Conservation (phyloP, 768 basidiomycete genomes). For the Strobilomyces echinocephalus region DNA sequence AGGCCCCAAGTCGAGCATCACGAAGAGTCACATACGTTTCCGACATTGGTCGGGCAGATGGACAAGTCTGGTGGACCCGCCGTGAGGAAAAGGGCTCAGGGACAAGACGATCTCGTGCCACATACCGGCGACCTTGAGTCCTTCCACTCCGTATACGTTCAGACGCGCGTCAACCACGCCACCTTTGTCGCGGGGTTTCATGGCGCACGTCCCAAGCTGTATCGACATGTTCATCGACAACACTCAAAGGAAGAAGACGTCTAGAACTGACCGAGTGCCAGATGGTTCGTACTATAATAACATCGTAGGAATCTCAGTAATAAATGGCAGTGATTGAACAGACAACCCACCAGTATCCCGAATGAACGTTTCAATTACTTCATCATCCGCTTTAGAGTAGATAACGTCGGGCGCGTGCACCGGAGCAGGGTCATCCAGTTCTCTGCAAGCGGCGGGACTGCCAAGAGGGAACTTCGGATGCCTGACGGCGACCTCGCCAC, state of each 20-base stretch:
- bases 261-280: constrained; percentile 16
- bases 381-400: constrained; percentile 34
- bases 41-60: constrained; percentile 26
- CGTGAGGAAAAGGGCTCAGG: background rate
- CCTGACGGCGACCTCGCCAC: constrained; percentile 13
- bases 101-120: background rate
- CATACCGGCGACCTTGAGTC: constrained; percentile 58
- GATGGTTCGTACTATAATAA: background rate
- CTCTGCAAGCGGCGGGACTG: constrained; percentile 26
- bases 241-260: background rate
- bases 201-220: constrained; percentile 63
- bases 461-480: constrained; percentile 30
- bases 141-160: constrained; percentile 57
- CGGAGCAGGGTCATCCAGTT: constrained; percentile 16
- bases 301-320: background rate
- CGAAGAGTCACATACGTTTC: constrained; percentile 11
- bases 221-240: background rate
- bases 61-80: constrained; percentile 32
- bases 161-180: constrained; percentile 61
- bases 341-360: constrained; percentile 15
- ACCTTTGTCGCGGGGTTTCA: constrained; percentile 54
- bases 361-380: constrained; percentile 27
- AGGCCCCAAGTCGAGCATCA: background rate
- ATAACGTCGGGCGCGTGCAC: constrained; percentile 28
- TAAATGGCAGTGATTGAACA: background rate